phyloP scores from a whole-genome alignment of 345 rosid genomes.

The Cardamine occulta region DNA sequence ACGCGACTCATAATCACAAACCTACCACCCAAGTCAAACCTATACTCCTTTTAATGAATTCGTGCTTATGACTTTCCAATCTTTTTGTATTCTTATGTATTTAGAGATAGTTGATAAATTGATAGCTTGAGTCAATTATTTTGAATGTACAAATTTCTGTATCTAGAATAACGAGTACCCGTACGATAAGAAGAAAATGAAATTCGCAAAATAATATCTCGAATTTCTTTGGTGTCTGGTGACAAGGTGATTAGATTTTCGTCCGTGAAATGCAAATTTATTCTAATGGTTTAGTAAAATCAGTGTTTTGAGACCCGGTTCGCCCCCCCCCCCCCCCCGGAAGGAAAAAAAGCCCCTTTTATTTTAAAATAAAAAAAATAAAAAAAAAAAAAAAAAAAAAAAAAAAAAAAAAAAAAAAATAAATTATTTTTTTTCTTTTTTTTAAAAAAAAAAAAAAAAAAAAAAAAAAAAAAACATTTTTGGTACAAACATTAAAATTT shows the following conservation, averaged over 20 bases:
- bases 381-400: too few relatives aligned
- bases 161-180: slow-evolving; percentile 18
- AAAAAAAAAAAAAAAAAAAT: too few relatives aligned
- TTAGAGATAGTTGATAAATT: not conserved
- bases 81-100: slow-evolving; percentile 19
- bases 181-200: not conserved
- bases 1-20: slow-evolving; percentile 19
- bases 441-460: too few relatives aligned
- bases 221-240: not conserved
- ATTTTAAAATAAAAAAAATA: too few relatives aligned
- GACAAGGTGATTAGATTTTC: not conserved
- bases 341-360: too few relatives aligned
- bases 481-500: too few relatives aligned
- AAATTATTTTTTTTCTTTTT: too few relatives aligned
- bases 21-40: slow-evolving; percentile 38
- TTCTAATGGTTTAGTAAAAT: not conserved
- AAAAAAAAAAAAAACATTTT: too few relatives aligned
- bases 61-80: slow-evolving; percentile 23
- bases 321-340: too few relatives aligned
- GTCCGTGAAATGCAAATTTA: not conserved
- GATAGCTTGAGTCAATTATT: slow-evolving; percentile 14
- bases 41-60: slow-evolving; percentile 14
- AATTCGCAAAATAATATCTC: not conserved
- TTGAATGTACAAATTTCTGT: not conserved
- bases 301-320: too few relatives aligned